Conservation (phyloP, 139 green algal species). For the Volvox africanus region DNA sequence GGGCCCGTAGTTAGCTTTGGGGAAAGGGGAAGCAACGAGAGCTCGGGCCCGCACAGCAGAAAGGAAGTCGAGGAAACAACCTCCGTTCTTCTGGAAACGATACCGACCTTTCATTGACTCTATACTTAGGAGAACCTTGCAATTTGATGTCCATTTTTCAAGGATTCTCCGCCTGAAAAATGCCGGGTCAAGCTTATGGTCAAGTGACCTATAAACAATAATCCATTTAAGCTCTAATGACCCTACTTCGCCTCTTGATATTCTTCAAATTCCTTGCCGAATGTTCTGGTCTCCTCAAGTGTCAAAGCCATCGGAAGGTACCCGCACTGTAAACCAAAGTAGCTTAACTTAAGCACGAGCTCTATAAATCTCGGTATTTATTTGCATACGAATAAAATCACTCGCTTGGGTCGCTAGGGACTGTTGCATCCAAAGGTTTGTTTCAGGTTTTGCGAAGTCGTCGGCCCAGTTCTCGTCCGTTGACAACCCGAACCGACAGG, state of each 20-base stretch:
- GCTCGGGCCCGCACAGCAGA: neutral
- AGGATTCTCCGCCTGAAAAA: conserved; percentile 9
- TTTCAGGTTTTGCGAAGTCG: no score
- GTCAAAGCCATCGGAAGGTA: conserved; percentile 10
- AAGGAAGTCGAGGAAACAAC: neutral
- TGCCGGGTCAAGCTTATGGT: neutral
- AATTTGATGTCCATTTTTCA: conserved; percentile 4
- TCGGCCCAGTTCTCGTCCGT: no score
- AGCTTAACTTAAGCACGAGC: no score
- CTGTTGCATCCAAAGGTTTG: no score
- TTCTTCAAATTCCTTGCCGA: neutral
- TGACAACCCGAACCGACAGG: no score
- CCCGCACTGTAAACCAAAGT: no score
- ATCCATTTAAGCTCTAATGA: no score
- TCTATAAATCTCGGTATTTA: no score
- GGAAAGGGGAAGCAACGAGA: neutral
- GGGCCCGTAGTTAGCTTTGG: neutral
- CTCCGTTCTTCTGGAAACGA: neutral
- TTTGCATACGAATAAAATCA: no score
- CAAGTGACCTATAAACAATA: neutral
- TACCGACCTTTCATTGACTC: neutral
- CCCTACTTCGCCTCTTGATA: conserved; percentile 30
- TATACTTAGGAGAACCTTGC: neutral
- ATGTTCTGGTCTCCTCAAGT: neutral
- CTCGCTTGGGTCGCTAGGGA: no score